phyloP scores from a whole-genome alignment of 2,329 filamentous ascomycete genomes.

The Aphanocladium album region DNA sequence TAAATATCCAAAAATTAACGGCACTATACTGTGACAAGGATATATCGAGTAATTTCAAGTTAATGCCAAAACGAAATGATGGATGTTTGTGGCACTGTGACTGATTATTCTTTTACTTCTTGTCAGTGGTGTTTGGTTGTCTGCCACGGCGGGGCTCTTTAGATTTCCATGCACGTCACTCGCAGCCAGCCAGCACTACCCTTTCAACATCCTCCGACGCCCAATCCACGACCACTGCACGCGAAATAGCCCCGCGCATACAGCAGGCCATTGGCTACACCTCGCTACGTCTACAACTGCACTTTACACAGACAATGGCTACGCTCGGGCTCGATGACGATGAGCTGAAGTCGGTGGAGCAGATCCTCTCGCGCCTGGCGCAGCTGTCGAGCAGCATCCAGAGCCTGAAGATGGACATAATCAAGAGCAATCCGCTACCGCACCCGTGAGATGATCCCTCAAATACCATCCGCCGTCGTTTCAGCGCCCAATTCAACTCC shows the following conservation, averaged over 20 bases:
- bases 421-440: slow-evolving; percentile 61
- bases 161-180: background rate
- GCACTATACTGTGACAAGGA: too few relatives aligned
- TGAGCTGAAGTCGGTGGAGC: slow-evolving; percentile 64
- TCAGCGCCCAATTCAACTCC: background rate
- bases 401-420: slow-evolving; percentile 57
- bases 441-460: slow-evolving; percentile 46
- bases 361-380: slow-evolving; percentile 61
- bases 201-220: background rate
- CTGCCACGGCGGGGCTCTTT: background rate
- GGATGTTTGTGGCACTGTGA: too few relatives aligned
- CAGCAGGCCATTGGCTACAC: background rate
- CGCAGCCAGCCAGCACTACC: background rate
- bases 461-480: background rate
- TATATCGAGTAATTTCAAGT: too few relatives aligned
- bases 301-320: slow-evolving; percentile 26
- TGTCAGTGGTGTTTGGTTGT: too few relatives aligned
- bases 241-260: background rate
- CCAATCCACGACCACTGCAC: background rate
- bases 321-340: slow-evolving; percentile 50
- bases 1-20: background rate
- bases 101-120: too few relatives aligned
- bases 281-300: background rate
- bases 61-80: too few relatives aligned
- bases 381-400: slow-evolving; percentile 65